Base-by-base conservation (phyloP, 306 rosid genomes). In the Cucumis sativus region DNA sequence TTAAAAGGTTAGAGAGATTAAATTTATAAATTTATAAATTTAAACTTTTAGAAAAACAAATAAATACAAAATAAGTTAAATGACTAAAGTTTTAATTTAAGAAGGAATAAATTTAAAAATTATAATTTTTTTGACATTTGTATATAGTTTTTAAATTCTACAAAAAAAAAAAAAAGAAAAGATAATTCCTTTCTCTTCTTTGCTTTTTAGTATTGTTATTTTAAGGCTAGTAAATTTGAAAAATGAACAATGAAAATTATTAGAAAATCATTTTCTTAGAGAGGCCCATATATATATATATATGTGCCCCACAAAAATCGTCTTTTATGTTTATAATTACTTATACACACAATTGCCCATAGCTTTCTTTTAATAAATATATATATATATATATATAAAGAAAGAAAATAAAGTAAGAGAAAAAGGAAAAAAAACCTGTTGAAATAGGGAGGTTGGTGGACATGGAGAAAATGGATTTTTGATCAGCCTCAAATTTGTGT, bases 401-500 rank as follows among this genome's bases (percentile, higher is more conserved):
- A 45, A 33, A 14, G 14, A 81, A 88, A 28, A 28, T 28, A 28
- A 28, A 28, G 30, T 23, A 23, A 23, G 25, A 30, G 1, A 12
- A 25, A 28, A 15, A 70, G 43, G 60, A 60, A 79, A 64, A 33
- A 14, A 18, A 81, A 88, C 91, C 77, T 79, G 87, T 84, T 77
- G 70, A 66, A 18, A 66, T 39, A 10, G 73, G 49, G 23, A 73
- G 37, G 76, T 77, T 64, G 73, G 64, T 80, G 66, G 78, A 83
- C 15, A 7, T 30, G 67, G 84, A 51, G 58, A 77, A 68, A 18
- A 45, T 37, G 47, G 77, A 58, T 10, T 73, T 68, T 18, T 37
- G 85, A 58, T 77, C 52, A 37, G 88, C 71, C 71, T 76, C 21
- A n/a, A 77, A 17, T 16, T 15, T 6, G n/a, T 80, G 56, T 75